Conservation (phyloP, 2,329 filamentous ascomycete species). For the Ramularia collo-cygni region DNA sequence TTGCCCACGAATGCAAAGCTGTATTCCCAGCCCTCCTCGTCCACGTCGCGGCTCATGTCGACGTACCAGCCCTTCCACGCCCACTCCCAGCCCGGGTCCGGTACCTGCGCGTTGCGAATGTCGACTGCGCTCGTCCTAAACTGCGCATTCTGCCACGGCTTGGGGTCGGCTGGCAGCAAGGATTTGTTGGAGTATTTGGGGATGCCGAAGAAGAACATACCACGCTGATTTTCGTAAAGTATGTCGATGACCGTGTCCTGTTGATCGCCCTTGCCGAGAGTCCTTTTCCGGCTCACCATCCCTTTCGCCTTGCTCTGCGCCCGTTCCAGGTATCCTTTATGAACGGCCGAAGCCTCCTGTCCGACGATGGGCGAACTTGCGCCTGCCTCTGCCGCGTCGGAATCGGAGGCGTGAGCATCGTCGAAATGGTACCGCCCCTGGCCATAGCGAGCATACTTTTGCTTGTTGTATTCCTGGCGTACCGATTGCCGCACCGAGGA, state of each 20-base stretch:
- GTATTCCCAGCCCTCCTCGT: conserved; percentile 94
- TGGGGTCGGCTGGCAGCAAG: conserved; percentile 76
- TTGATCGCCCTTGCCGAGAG: conserved; percentile 27
- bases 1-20: conserved; percentile 67
- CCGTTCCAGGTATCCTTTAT: conserved; percentile 26
- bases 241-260: conserved; percentile 63
- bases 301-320: conserved; percentile 25
- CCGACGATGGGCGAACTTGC: conserved; percentile 11
- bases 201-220: conserved; percentile 80
- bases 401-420: conserved; percentile 9
- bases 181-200: conserved; percentile 84
- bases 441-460: conserved; percentile 31
- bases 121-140: conserved; percentile 55
- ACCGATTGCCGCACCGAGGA: conserved; percentile 21
- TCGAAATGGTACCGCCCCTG: conserved; percentile 25
- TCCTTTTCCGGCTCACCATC: conserved; percentile 28
- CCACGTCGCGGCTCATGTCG: conserved; percentile 72
- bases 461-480: conserved; percentile 26
- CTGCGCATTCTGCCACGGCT: conserved; percentile 68
- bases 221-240: conserved; percentile 91
- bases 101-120: conserved; percentile 82
- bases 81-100: conserved; percentile 95
- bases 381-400: conserved; percentile 8
- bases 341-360: conserved; percentile 15
- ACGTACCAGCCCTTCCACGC: conserved; percentile 65